phyloP scores from a whole-genome alignment of 177 flowering plant genomes.

The Vitis hybrid region DNA sequence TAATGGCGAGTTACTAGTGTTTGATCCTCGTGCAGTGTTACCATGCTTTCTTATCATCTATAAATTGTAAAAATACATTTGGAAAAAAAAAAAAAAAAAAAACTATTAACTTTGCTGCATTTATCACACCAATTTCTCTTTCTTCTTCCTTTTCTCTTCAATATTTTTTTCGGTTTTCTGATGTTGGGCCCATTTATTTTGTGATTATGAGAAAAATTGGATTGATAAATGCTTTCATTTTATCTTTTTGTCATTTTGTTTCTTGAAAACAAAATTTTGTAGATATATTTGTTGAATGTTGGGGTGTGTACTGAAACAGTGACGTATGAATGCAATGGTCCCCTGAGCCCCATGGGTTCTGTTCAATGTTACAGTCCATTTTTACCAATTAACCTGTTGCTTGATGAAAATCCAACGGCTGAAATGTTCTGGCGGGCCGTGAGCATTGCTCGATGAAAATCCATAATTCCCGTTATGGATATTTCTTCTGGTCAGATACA shows the following conservation, averaged over 20 bases:
- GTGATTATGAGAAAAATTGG: conserved; percentile 23
- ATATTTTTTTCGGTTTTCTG: conserved; percentile 22
- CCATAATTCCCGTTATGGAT: too few species aligned
- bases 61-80: conserved; percentile 45
- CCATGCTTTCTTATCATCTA: conserved; percentile 96
- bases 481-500: too few species aligned
- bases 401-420: too few species aligned
- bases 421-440: too few species aligned
- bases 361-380: too few species aligned
- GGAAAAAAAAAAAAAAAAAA: conserved; percentile 1
- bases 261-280: not conserved
- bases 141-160: not conserved
- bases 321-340: too few species aligned
- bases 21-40: conserved; percentile 83
- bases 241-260: not conserved
- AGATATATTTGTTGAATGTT: not conserved
- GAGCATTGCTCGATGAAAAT: too few species aligned
- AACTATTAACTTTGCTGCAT: conserved; percentile 23
- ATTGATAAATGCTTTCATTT: conserved; percentile 30
- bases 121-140: conserved; percentile 19
- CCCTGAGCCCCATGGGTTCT: too few species aligned
- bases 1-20: conserved; percentile 78
- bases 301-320: too few species aligned
- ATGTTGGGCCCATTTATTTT: not conserved
- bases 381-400: too few species aligned